phyloP scores from a whole-genome alignment of 2,329 filamentous ascomycete genomes.

The Scedosporium minutisporum region DNA sequence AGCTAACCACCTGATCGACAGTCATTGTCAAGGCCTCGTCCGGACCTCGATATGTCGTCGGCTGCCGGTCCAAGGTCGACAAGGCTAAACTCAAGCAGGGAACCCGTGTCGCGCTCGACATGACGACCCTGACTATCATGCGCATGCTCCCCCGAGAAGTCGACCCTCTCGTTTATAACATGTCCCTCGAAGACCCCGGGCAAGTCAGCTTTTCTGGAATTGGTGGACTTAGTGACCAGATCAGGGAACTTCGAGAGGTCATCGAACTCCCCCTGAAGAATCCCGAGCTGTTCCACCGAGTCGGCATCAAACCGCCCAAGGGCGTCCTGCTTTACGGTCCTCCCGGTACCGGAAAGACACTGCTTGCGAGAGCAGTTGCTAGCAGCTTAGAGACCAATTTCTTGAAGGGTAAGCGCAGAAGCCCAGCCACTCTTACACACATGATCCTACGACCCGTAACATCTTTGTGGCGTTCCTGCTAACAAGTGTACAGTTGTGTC shows the following conservation, averaged over 20 bases:
- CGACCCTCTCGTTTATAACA: slow-evolving; percentile 98
- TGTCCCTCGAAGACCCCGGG: slow-evolving; percentile 96
- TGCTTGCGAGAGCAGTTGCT: slow-evolving; percentile 87
- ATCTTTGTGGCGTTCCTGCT: slow-evolving; percentile 6
- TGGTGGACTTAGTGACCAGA: slow-evolving; percentile 95
- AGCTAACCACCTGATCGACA: slow-evolving; percentile 25
- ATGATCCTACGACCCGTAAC: not conserved
- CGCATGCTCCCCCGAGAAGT: slow-evolving; percentile 98
- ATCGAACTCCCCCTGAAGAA: slow-evolving; percentile 98
- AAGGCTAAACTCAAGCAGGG: slow-evolving; percentile 96
- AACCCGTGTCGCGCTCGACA: slow-evolving; percentile 92
- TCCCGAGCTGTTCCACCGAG: slow-evolving; percentile 90
- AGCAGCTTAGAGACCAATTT: slow-evolving; percentile 98
- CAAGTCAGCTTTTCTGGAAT: slow-evolving; percentile 98
- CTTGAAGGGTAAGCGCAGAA: slow-evolving; percentile 62
- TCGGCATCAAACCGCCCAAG: slow-evolving; percentile 98
- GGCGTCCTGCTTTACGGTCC: slow-evolving; percentile 93
- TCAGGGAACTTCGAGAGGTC: slow-evolving; percentile 91
- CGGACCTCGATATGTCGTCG: slow-evolving; percentile 93
- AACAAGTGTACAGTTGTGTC: slow-evolving; percentile 63
- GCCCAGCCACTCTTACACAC: not conserved
- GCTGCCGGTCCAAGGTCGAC: slow-evolving; percentile 96
- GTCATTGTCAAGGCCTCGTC: slow-evolving; percentile 98
- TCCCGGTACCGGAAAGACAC: slow-evolving; percentile 92
- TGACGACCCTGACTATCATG: slow-evolving; percentile 99